Conservation (phyloP, 177 flowering plant species). For the Telopea speciosissima region DNA sequence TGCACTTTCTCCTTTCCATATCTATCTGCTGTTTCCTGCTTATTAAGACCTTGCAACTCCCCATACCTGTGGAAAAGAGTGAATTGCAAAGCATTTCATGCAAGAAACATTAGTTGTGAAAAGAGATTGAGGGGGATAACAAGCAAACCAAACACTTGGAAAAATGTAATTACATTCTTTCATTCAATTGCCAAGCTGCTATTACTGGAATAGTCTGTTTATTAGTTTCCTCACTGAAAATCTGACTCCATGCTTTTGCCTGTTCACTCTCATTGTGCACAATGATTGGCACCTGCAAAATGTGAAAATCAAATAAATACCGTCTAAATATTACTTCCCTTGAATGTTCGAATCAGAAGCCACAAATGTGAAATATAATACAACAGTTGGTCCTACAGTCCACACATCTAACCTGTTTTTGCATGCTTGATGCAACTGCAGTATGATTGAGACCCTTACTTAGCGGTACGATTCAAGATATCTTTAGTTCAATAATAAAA, state of each 20-base stretch:
- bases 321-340: not conserved
- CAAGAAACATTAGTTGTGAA: not conserved
- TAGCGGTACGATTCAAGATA: not conserved
- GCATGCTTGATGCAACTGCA: not conserved
- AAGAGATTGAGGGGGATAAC: not conserved
- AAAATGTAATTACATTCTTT: slow-evolving; percentile 66
- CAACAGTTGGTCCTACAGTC: not conserved
- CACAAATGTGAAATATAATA: not conserved
- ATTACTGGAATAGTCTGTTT: slow-evolving; percentile 90
- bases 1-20: slow-evolving; percentile 92
- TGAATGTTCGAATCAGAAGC: too few species aligned
- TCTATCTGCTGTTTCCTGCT: slow-evolving; percentile 97
- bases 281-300: slow-evolving; percentile 81
- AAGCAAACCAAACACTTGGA: not conserved
- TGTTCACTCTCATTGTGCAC: slow-evolving; percentile 79
- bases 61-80: slow-evolving; percentile 67
- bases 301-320: not conserved
- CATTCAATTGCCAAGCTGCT: slow-evolving; percentile 92
- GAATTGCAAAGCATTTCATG: not conserved
- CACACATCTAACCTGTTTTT: not conserved
- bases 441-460: not conserved
- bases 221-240: slow-evolving; percentile 79
- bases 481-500: too few species aligned
- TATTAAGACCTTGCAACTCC: slow-evolving; percentile 93
- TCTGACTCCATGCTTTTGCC: slow-evolving; percentile 76